A percentile compares a stretch with the other conserved stretches of the same genome.
Evolutionary conservation across 164 flowering plant species (phyloP).

Genomic region (Magnolia officinalis): DNA sequence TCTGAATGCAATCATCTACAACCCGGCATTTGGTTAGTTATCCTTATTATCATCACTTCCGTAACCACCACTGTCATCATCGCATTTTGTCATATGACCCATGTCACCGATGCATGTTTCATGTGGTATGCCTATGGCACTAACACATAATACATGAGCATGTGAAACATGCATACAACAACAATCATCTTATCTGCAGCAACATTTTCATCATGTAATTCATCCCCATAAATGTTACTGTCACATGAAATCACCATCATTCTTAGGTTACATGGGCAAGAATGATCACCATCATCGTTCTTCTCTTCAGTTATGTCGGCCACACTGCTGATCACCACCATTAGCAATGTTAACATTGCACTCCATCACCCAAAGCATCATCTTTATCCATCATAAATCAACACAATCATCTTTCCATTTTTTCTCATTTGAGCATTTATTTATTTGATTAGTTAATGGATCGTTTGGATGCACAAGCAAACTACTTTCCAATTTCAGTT

Average conservation of each 20-base stretch:
- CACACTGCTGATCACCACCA: neutral
- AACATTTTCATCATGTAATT: neutral
- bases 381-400: neutral
- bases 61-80: neutral
- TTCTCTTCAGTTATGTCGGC: neutral
- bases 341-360: neutral
- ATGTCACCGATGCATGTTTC: neutral
- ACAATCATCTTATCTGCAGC: neutral
- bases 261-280: too few species aligned
- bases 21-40: slow-evolving; percentile 78
- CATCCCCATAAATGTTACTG: neutral
- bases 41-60: neutral
- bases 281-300: neutral
- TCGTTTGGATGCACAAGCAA: neutral
- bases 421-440: neutral
- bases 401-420: neutral
- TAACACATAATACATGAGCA: neutral
- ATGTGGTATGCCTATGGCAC: neutral
- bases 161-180: neutral
- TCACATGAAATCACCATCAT: too few species aligned
- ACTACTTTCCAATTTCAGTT: neutral
- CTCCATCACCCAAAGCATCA: neutral
- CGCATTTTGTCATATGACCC: neutral
- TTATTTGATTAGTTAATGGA: neutral
- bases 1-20: slow-evolving; percentile 75